Evolutionary conservation across 1,284 basidiomycete genomes (phyloP).

Genomic region (Retiboletus flavoniger): DNA sequence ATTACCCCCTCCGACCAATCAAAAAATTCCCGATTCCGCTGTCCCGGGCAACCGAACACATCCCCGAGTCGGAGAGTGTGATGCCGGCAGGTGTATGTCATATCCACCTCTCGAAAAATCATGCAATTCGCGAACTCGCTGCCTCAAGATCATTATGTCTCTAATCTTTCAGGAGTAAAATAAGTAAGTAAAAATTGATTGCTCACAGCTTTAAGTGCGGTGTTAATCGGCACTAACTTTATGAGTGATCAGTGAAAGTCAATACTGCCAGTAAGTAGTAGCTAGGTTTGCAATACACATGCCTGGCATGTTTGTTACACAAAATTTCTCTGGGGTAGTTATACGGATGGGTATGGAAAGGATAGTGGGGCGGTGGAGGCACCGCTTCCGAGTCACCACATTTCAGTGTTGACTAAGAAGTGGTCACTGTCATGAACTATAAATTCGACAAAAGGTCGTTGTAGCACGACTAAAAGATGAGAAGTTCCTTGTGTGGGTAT

Average conservation of each 20-base stretch:
- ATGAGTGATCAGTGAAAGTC: no score
- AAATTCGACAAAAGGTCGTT: slow-evolving; percentile 4
- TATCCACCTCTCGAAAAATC: no score
- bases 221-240: no score
- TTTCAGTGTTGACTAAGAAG: slow-evolving; percentile 1
- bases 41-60: no score
- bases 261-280: not conserved
- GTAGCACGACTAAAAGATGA: not conserved
- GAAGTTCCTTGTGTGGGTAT: slow-evolving; percentile 1
- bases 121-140: no score
- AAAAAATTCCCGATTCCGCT: slow-evolving; percentile 9
- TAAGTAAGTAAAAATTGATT: no score
- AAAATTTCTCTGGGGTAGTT: not conserved
- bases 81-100: no score
- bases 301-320: no score
- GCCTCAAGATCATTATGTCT: no score
- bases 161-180: no score
- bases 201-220: no score
- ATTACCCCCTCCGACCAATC: slow-evolving; percentile 25
- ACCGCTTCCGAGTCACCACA: not conserved
- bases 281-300: not conserved
- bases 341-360: not conserved
- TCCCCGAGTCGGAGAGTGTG: no score
- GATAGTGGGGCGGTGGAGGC: not conserved
- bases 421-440: not conserved